Conservation (phyloP, 2,329 filamentous ascomycete species). For the Taxawa tesnikishii region DNA sequence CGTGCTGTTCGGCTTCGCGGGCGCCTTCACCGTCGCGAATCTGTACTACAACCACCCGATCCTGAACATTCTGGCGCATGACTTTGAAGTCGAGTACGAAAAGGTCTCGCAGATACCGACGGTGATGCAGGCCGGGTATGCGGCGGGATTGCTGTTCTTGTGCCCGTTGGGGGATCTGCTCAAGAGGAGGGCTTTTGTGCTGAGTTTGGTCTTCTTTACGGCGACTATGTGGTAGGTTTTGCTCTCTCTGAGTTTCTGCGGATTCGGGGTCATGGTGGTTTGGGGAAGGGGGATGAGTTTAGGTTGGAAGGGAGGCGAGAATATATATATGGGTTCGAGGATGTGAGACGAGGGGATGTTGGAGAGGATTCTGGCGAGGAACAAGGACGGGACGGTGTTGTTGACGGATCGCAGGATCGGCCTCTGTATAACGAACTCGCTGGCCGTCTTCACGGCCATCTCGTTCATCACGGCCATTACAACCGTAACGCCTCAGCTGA, state of each 20-base stretch:
- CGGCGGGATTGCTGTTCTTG: conserved; percentile 58
- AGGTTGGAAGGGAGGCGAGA: neutral
- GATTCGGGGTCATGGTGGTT: neutral
- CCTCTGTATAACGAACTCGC: conserved; percentile 55
- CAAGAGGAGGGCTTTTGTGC: conserved; percentile 55
- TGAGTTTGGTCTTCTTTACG: conserved; percentile 51
- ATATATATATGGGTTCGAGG: neutral
- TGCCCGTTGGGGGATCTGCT: conserved; percentile 64
- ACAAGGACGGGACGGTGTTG: no score
- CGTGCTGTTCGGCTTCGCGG: conserved; percentile 55
- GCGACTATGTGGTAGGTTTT: conserved; percentile 48
- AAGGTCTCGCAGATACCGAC: conserved; percentile 58
- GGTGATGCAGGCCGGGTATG: conserved; percentile 69
- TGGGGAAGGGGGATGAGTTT: neutral
- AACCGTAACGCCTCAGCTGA: conserved; percentile 62
- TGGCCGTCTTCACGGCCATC: conserved; percentile 53
- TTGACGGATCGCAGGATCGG: conserved; percentile 53
- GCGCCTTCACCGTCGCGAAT: conserved; percentile 63
- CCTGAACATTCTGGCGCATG: conserved; percentile 58
- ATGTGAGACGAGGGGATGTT: neutral
- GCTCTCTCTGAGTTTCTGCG: neutral
- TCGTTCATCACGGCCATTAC: conserved; percentile 65
- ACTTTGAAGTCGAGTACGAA: conserved; percentile 61
- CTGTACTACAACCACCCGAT: conserved; percentile 75
- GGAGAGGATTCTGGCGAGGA: neutral